Base-by-base conservation (phyloP, 2,329 filamentous ascomycete genomes). In the Cordyceps sp. region DNA sequence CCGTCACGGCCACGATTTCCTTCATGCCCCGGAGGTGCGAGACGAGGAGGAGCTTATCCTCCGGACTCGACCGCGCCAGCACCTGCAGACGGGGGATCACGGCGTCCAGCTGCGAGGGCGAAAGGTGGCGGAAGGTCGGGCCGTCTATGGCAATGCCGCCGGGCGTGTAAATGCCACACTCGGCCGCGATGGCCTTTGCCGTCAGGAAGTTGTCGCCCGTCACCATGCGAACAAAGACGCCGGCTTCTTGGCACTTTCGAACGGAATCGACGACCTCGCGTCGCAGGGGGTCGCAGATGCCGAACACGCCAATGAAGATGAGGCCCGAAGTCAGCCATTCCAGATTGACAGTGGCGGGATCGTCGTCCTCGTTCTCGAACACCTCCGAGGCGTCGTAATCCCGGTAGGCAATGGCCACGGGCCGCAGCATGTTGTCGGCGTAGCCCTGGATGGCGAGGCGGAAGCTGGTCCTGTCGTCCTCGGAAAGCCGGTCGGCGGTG, bases 321-420 rank as follows among this genome's bases (percentile, higher is more conserved):
- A 61, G 41, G 26, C 74, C 66, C 51, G 42, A 75, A 55, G 32
- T 51, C 19, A 58, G 33, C 50, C 53, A 55, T 37, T 55, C 51
- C 12, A 57, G 36, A 22, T 55, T 53, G 14, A 53, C 41, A n/a
- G 44, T 37, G 5, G 49, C 48, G 1, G 49, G 48, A 7, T 54
- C 49, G 21, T 56, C 50, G 5, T 46, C 45, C 5, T 46, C 43
- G 21, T 65, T 47, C 9, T 70, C 77, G 32, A 77, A 66, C 16
- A 63, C 65, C 18, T 81, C 79, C 66, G 75, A 80, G 36, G 59
- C 61, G 19, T 73, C 65, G 36, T 80, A 84, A 40, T 90, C 82
- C 29, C 70, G 67, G 52, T 81, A 85, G 5, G 80, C 64, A 39
- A 86, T 62, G 14, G 71, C 79, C 33, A 88, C 84, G 1, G 79